phyloP scores from a whole-genome alignment of 2,329 filamentous ascomycete genomes.

The Fusarium incarnatum region DNA sequence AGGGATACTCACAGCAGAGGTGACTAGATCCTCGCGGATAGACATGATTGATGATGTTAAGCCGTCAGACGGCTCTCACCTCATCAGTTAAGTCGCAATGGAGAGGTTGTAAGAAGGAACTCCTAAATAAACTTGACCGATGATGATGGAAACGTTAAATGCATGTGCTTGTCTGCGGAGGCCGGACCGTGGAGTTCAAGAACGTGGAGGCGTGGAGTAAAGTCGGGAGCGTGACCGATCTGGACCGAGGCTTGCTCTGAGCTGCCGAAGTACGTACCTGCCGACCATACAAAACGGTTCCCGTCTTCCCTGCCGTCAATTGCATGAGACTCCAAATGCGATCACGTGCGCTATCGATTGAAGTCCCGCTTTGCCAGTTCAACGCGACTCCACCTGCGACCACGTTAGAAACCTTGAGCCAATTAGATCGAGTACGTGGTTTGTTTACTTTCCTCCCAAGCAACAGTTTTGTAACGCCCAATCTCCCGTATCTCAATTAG shows the following conservation, averaged over 20 bases:
- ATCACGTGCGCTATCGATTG: conserved; percentile 28
- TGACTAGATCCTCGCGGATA: conserved; percentile 93
- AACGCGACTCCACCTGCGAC: conserved; percentile 24
- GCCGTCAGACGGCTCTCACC: conserved; percentile 38
- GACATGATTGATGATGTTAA: conserved; percentile 65
- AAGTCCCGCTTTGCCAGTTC: conserved; percentile 22
- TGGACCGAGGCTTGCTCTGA: conserved; percentile 50
- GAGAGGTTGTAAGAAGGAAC: conserved; percentile 8
- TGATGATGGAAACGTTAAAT: conserved; percentile 40
- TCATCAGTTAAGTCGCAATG: conserved; percentile 38
- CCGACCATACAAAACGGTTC: conserved; percentile 5
- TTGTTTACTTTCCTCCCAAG: conserved; percentile 59
- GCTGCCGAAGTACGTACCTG: conserved; percentile 34
- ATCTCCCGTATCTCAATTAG: conserved; percentile 28
- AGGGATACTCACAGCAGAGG: conserved; percentile 73
- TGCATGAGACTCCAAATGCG: conserved; percentile 1
- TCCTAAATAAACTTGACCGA: conserved; percentile 12
- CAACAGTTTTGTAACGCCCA: conserved; percentile 50
- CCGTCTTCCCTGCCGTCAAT: neutral
- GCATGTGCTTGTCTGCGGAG: conserved; percentile 48
- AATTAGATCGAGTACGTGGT: conserved; percentile 44
- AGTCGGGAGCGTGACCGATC: conserved; percentile 45
- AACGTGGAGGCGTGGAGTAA: conserved; percentile 42
- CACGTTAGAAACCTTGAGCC: conserved; percentile 20
- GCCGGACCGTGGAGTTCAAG: conserved; percentile 33